Percentiles rank a stretch among this genome's conserved stretches.
phyloP scores from a whole-genome alignment of 805 yeast species.

The Zygosaccharomyces kombuchaensis region DNA sequence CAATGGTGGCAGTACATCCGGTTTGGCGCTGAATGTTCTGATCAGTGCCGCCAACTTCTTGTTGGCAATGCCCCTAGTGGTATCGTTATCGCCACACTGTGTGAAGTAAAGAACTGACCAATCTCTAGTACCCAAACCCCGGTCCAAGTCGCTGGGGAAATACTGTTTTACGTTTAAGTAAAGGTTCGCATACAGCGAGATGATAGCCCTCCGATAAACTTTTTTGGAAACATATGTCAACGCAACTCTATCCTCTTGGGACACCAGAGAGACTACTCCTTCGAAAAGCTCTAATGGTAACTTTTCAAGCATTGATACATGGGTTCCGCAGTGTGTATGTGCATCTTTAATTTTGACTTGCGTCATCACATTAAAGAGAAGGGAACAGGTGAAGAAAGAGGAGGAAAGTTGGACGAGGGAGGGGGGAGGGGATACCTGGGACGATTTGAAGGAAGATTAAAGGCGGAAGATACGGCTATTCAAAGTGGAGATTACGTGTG shows the following conservation, averaged over 20 bases:
- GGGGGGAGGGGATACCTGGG: too few species aligned
- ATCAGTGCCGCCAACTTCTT: constrained; percentile 21
- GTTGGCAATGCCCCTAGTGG: constrained; percentile 8
- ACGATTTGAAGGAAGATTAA: neutral
- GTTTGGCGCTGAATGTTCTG: constrained; percentile 19
- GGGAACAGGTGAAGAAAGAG: neutral
- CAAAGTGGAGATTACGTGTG: too few species aligned
- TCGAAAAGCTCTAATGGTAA: constrained; percentile 24
- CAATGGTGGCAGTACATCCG: constrained; percentile 18
- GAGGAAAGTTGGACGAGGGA: neutral
- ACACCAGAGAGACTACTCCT: constrained; percentile 11
- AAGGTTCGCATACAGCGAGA: constrained; percentile 24
- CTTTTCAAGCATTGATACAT: constrained; percentile 20
- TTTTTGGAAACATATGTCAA: constrained; percentile 24
- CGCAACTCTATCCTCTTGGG: constrained; percentile 29
- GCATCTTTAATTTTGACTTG: neutral
- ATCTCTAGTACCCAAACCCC: constrained; percentile 20
- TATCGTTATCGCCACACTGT: constrained; percentile 6
- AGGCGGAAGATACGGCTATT: neutral
- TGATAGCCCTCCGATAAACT: constrained; percentile 14
- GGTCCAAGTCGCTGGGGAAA: constrained; percentile 25
- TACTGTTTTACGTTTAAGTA: constrained; percentile 27
- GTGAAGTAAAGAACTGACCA: constrained; percentile 30
- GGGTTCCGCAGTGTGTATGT: neutral
- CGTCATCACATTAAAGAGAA: neutral